Evolutionary conservation across 768 basidiomycete genomes (phyloP), one percentile per base, ranked within the genome.

Genomic region (Pisolithus sp.): DNA sequence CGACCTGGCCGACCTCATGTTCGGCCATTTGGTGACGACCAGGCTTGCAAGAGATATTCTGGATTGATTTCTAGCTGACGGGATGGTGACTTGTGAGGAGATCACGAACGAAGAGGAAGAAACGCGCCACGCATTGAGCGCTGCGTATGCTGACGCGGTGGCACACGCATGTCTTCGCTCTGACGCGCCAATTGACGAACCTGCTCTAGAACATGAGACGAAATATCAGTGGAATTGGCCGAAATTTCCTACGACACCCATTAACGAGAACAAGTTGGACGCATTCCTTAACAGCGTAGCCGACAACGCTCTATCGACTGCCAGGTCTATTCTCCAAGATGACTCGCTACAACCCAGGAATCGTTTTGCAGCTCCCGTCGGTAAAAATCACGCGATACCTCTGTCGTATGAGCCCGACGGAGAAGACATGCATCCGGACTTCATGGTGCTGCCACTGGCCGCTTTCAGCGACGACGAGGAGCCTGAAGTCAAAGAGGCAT

Each of bases 1-100:
- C 2, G 58, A 61, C 42, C 56, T 59, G 5, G 57, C 58, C 0
- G 54, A 57, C 24, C 58, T 56, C 17, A 46, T 53, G 26, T 57
- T 53, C 24, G 52, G 52, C 6, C 49, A 53, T 10, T 37, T 48
- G 24, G 49, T 57, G 4, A 43, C 52, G 5, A 49, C 52, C 1
- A 47, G 26, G 5, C 8, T 57, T 36, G 55, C 47, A 5, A 44
- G 18, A 24, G 49, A 50, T 15, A 51, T 53, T 9, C 23, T 57
- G 7, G 15, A 18, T 5, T 17, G 26, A 5, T 48, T 56, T 17
- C 17, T 56, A 28, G 10, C 40, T 9, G 24, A 37, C 24, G 49
- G 49, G 4, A 17, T 36, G 4, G 36, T 53, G 8, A 20, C 4
- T n/a, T n/a, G 26, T 7, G 26, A 21, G 21, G 4, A 10, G 0